phyloP scores from a whole-genome alignment of 2,329 filamentous ascomycete species.

The Talaromyces sp. region DNA sequence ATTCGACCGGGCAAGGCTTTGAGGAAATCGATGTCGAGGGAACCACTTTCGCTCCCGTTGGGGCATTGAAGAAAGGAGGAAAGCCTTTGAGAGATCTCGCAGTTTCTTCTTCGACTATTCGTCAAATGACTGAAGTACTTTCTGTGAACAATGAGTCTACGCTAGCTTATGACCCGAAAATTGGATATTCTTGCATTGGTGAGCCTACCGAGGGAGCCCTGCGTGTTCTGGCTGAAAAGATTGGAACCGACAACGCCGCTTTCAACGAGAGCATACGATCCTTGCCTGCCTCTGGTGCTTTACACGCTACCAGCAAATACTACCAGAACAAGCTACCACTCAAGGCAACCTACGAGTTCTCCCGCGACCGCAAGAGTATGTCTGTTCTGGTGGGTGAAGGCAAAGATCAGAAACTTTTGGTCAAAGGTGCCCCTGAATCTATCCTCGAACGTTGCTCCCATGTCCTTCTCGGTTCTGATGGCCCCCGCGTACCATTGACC shows the following conservation, averaged over 20 bases:
- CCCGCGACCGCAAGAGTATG: constrained; percentile 98
- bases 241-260: constrained; percentile 71
- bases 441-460: constrained; percentile 90
- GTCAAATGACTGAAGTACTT: constrained; percentile 68
- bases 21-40: constrained; percentile 88
- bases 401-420: constrained; percentile 72
- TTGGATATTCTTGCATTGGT: constrained; percentile 76
- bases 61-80: constrained; percentile 66
- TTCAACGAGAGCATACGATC: constrained; percentile 52
- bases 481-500: constrained; percentile 70
- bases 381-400: constrained; percentile 80
- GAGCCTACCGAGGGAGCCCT: constrained; percentile 95
- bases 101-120: constrained; percentile 69
- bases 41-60: constrained; percentile 84
- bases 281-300: constrained; percentile 55
- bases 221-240: constrained; percentile 86
- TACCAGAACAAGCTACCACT: constrained; percentile 74
- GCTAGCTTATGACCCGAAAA: constrained; percentile 75
- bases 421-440: constrained; percentile 94
- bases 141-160: constrained; percentile 85
- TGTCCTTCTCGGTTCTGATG: constrained; percentile 71
- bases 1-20: constrained; percentile 66
- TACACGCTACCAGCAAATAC: constrained; percentile 78
- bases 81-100: constrained; percentile 66
- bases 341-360: constrained; percentile 92